These are phyloP conservation scores for Mycena belliarum DNA, from an alignment of 768 basidiomycete genomes.

Conservation along the genomic window DNA sequence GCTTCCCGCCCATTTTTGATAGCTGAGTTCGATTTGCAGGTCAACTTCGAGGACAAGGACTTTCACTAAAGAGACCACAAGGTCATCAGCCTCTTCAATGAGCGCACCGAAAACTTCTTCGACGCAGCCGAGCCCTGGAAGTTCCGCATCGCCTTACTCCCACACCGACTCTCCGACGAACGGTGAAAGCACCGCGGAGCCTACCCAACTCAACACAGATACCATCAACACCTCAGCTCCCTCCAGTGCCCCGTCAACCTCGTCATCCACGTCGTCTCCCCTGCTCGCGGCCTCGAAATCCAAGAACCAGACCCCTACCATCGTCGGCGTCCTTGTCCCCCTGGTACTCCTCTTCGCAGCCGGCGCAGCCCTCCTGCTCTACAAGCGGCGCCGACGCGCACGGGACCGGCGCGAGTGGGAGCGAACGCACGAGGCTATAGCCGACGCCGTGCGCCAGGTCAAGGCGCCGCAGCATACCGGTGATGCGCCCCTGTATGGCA, in stretches of 20 bases:
- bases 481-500: too few relatives aligned
- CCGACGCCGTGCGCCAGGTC: constrained; percentile 7
- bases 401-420: constrained; percentile 13
- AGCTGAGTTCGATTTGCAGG: too few relatives aligned
- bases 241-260: background rate
- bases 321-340: constrained; percentile 9
- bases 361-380: background rate
- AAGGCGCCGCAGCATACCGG: too few relatives aligned
- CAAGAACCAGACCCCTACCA: background rate
- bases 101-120: background rate
- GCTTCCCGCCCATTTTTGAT: too few relatives aligned
- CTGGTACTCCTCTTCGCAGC: constrained; percentile 1
- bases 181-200: background rate
- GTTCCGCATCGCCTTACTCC: background rate
- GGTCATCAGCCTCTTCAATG: background rate
- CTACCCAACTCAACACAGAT: too few relatives aligned
- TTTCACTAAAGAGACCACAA: too few relatives aligned
- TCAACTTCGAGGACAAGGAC: too few relatives aligned
- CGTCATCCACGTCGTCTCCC: background rate
- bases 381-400: constrained; percentile 8
- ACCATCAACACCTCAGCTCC: background rate
- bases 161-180: background rate
- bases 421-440: constrained; percentile 11
- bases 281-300: background rate
- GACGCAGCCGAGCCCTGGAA: background rate